Evolutionary conservation across 2,329 filamentous ascomycete species (phyloP).

Genomic region (Xylariaceae sp.): DNA sequence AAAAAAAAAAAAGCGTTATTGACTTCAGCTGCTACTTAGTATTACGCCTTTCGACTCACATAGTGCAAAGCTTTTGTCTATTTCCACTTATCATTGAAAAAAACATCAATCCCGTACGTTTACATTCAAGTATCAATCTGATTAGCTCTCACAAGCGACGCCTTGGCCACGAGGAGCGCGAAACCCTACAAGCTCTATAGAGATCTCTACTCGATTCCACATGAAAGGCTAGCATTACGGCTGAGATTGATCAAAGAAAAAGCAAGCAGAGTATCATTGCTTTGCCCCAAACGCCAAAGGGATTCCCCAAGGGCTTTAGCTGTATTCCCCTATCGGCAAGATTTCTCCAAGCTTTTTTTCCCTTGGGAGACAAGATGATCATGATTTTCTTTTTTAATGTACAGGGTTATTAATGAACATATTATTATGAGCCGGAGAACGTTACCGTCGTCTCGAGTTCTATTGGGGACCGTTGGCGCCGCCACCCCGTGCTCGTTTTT

Average conservation of each 20-base stretch:
- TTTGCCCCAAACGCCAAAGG: slow-evolving; percentile 12
- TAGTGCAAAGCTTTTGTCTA: no score
- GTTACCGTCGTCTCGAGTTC: neutral
- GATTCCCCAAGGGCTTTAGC: slow-evolving; percentile 1
- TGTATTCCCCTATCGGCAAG: neutral
- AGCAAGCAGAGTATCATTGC: slow-evolving; percentile 17
- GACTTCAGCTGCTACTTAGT: no score
- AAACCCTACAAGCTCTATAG: no score
- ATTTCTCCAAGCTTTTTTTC: slow-evolving; percentile 5
- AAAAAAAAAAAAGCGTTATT: no score
- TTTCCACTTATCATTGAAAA: no score
- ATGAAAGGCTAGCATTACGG: neutral
- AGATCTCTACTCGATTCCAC: neutral
- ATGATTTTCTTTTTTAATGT: slow-evolving; percentile 10
- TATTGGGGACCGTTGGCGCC: slow-evolving; percentile 19
- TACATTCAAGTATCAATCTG: no score
- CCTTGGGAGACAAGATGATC: slow-evolving; percentile 2
- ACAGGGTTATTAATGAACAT: slow-evolving; percentile 7
- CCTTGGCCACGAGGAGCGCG: no score
- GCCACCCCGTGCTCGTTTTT: slow-evolving; percentile 36
- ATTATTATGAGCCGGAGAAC: neutral
- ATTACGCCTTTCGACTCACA: no score
- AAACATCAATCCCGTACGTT: no score
- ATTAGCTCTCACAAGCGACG: no score
- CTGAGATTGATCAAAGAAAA: slow-evolving; percentile 18